These are phyloP conservation scores for Penicillium canariense DNA, from an alignment of 495 filamentous ascomycete species.

Conservation along the genomic window DNA sequence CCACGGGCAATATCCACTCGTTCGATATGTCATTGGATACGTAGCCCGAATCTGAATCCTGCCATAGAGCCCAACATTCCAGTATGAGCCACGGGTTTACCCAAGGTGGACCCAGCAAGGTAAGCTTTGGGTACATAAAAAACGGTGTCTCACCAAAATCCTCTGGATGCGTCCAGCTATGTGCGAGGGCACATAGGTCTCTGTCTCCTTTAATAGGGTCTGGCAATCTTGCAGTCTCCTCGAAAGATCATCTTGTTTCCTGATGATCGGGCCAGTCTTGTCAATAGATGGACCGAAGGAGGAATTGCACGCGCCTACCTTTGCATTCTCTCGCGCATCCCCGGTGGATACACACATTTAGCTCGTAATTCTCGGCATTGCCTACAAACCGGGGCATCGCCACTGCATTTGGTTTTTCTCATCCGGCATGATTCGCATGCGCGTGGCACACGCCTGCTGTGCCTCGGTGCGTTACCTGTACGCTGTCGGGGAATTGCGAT, in stretches of 20 bases:
- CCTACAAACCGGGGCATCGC: slow-evolving; percentile 51
- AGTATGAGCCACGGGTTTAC: not conserved
- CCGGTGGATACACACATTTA: slow-evolving; percentile 50
- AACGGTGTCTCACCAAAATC: slow-evolving; percentile 31
- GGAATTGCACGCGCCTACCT: slow-evolving; percentile 5
- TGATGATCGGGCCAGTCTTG: no score
- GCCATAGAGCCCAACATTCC: not conserved
- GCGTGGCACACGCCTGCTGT: slow-evolving; percentile 34
- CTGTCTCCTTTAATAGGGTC: slow-evolving; percentile 36
- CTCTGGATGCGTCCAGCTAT: slow-evolving; percentile 26
- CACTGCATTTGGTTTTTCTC: slow-evolving; percentile 61
- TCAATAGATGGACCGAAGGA: not conserved
- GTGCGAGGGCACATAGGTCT: slow-evolving; percentile 20
- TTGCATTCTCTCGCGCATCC: slow-evolving; percentile 48
- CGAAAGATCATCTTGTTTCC: slow-evolving; percentile 38
- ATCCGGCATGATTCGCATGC: slow-evolving; percentile 72
- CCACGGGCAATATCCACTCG: not conserved
- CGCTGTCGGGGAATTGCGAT: slow-evolving; percentile 14
- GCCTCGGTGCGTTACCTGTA: not conserved
- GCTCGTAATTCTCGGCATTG: slow-evolving; percentile 52
- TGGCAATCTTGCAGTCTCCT: slow-evolving; percentile 48
- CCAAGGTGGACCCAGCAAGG: not conserved
- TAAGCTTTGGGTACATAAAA: not conserved
- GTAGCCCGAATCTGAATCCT: not conserved
- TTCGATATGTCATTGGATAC: not conserved